phyloP scores from a whole-genome alignment of 2,329 filamentous ascomycete species.

The Fusarium sp. region DNA sequence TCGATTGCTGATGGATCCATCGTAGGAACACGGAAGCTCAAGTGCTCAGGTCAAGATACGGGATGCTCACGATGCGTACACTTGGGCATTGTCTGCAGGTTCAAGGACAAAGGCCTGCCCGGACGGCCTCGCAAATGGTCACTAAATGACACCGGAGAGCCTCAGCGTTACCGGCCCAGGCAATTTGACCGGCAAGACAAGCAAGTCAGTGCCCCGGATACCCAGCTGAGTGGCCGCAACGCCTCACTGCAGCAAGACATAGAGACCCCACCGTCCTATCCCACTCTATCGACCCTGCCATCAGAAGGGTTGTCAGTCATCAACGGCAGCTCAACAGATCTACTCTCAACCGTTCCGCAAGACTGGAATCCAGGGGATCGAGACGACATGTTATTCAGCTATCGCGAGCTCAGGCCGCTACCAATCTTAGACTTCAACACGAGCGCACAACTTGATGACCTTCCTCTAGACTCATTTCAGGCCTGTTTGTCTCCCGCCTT shows the following conservation, averaged over 20 bases:
- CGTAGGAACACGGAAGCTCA: constrained; percentile 48
- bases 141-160: constrained; percentile 27
- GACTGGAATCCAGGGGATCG: constrained; percentile 9
- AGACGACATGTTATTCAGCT: neutral
- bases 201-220: neutral
- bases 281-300: neutral
- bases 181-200: neutral
- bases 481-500: constrained; percentile 15
- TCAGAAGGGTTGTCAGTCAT: constrained; percentile 5
- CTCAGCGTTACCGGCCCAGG: neutral
- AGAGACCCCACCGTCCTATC: neutral
- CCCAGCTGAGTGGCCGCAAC: neutral
- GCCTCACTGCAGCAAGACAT: neutral
- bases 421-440: constrained; percentile 34
- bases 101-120: constrained; percentile 48
- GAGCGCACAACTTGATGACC: constrained; percentile 7
- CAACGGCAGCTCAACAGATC: constrained; percentile 2
- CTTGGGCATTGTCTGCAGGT: constrained; percentile 46
- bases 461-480: constrained; percentile 36
- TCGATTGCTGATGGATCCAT: constrained; percentile 4
- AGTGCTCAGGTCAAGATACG: constrained; percentile 49
- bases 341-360: constrained; percentile 7
- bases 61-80: constrained; percentile 48
- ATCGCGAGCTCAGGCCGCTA: constrained; percentile 29
- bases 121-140: constrained; percentile 48